Evolutionary conservation across 2,329 filamentous ascomycete species (phyloP).

Genomic region (Exophiala mesophila): DNA sequence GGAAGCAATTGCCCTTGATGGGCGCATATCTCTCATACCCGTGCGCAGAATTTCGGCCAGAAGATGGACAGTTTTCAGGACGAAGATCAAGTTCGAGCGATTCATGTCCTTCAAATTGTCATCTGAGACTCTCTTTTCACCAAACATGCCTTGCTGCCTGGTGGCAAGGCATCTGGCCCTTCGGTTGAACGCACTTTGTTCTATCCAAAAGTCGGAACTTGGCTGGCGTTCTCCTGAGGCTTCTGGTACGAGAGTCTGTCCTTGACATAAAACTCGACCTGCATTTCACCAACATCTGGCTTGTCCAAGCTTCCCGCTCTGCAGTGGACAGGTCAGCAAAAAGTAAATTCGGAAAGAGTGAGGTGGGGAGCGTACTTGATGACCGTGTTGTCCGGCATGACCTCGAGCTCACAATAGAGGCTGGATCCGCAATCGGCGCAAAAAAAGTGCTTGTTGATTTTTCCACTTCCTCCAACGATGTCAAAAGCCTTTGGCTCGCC

Average conservation of each 20-base stretch:
- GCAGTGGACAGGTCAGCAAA: background rate
- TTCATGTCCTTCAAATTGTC: too few relatives aligned
- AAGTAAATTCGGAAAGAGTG: background rate
- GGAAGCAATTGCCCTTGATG: too few relatives aligned
- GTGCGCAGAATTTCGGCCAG: too few relatives aligned
- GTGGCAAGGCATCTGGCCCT: too few relatives aligned
- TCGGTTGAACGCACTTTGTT: too few relatives aligned
- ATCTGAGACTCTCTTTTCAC: too few relatives aligned
- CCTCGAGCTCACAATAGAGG: conserved; percentile 49
- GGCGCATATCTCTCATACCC: too few relatives aligned
- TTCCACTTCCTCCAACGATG: conserved; percentile 45
- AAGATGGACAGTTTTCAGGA: too few relatives aligned
- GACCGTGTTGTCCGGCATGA: conserved; percentile 47
- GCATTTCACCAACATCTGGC: conserved; percentile 40
- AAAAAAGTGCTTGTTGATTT: conserved; percentile 54
- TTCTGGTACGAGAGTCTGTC: conserved; percentile 45
- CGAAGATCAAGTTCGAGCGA: too few relatives aligned
- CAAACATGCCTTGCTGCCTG: too few relatives aligned
- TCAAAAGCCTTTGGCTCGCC: conserved; percentile 46
- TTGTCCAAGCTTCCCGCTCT: conserved; percentile 46
- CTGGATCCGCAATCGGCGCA: conserved; percentile 49
- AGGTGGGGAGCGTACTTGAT: conserved; percentile 38
- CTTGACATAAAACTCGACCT: conserved; percentile 51
- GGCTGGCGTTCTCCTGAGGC: conserved; percentile 43
- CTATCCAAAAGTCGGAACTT: conserved; percentile 34